phyloP scores from a whole-genome alignment of 2,329 filamentous ascomycete species.

The Exophiala mesophila region DNA sequence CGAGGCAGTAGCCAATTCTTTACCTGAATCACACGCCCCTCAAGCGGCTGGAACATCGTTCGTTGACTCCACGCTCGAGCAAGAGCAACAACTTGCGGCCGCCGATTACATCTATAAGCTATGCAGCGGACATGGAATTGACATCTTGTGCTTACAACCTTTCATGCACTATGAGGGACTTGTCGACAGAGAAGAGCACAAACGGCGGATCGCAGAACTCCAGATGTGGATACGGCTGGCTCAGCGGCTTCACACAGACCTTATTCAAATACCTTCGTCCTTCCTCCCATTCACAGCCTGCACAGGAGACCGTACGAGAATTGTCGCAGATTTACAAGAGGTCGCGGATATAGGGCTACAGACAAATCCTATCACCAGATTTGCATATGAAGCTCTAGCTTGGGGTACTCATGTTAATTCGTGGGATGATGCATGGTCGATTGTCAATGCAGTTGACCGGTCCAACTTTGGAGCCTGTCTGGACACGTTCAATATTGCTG shows the following conservation, averaged over 20 bases:
- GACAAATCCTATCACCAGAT: conserved; percentile 52
- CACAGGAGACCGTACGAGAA: conserved; percentile 48
- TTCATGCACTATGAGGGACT: conserved; percentile 76
- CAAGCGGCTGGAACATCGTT: conserved; percentile 13
- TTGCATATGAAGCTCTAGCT: conserved; percentile 58
- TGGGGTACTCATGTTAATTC: conserved; percentile 67
- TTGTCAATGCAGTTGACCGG: conserved; percentile 60
- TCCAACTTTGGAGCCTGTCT: conserved; percentile 72
- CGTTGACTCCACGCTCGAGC: conserved; percentile 7
- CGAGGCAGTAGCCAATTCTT: conserved; percentile 49
- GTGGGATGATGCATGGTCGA: conserved; percentile 68
- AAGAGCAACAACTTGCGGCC: conserved; percentile 20
- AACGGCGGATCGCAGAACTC: conserved; percentile 56
- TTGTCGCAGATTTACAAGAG: conserved; percentile 22
- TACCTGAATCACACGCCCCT: conserved; percentile 9
- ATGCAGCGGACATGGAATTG: conserved; percentile 12
- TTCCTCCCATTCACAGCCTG: conserved; percentile 52
- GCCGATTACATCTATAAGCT: conserved; percentile 20
- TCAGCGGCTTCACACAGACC: conserved; percentile 59
- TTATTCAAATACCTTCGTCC: conserved; percentile 69
- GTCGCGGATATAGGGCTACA: conserved; percentile 58
- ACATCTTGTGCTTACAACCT: conserved; percentile 41
- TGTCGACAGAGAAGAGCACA: conserved; percentile 56
- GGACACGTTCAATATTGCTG: conserved; percentile 74
- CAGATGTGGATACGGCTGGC: conserved; percentile 66